Base-by-base conservation (phyloP, 345 rosid genomes). In the Ailanthus altissimus region DNA sequence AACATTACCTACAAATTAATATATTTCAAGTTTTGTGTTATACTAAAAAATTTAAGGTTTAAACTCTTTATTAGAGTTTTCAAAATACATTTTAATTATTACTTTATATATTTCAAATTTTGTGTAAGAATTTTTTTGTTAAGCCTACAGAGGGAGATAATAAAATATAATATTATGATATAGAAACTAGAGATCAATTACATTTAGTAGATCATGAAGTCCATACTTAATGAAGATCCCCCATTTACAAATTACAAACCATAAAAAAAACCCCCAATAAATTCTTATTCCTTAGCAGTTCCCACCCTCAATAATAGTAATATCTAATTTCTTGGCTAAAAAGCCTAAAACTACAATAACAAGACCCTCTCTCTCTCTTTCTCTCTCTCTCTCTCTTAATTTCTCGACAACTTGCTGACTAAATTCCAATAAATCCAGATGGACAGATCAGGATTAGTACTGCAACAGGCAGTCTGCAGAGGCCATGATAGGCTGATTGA, bases 401-500 rank as follows among this genome's bases (percentile, higher is more conserved):
- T 66, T 43, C 58, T 46, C 67, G 12, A 36, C 10, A 32, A 26
- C 51, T 43, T 47, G 1, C 26, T n/a, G 23, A 8, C 20, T 23
- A 57, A 61, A 61, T 5, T 20, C 5, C 51, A 56, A 36, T 65
- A 57, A 58, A 25, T 26, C 18, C 61, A 80, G 8, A 53, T 67
- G 76, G 67, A 58, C 69, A 64, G 67, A 54, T 54, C 23, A 75
- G n/a, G 65, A 61, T 82, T 77, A 91, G 67, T 81, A 85, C 69
- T 81, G 83, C 66, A 90, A 84, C 75, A 86, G 80, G 76, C 38
- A 32, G 38, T 91, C 92, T 66, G 89, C 88, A 82, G 97, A 88
- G 5, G 96, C 96, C 90, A 85, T 82, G 36, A 92, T 88, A 5
- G 90, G 93, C 80, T 92, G 98, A 67, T 87, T 91, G 84, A 86